Percentiles rank a stretch among this genome's conserved stretches.
Evolutionary conservation across 2,329 filamentous ascomycete genomes (phyloP).

Genomic region (Myriosclerotinia scirpicola): DNA sequence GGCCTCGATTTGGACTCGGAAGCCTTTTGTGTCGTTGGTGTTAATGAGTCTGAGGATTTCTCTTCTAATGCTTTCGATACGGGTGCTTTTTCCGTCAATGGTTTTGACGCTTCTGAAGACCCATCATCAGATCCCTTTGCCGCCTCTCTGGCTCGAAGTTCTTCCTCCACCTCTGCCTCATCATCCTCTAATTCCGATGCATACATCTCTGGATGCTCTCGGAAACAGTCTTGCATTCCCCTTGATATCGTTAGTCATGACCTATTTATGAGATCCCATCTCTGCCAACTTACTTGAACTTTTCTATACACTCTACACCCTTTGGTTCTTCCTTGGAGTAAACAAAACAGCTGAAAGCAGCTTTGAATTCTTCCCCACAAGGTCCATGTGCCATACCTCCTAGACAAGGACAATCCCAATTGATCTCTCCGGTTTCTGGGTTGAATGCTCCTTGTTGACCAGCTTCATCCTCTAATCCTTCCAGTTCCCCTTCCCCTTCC

Average conservation of each 20-base stretch:
- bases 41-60: slow-evolving; percentile 7
- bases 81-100: slow-evolving; percentile 17
- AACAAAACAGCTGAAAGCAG: slow-evolving; percentile 98
- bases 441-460: slow-evolving; percentile 91
- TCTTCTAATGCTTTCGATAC: neutral
- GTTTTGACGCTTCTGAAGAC: slow-evolving; percentile 19
- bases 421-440: slow-evolving; percentile 98
- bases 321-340: slow-evolving; percentile 92
- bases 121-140: slow-evolving; percentile 24
- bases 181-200: slow-evolving; percentile 84
- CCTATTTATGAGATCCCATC: slow-evolving; percentile 3
- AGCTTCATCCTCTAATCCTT: slow-evolving; percentile 75
- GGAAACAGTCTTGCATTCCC: slow-evolving; percentile 97
- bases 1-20: slow-evolving; percentile 1
- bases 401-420: slow-evolving; percentile 98
- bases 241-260: slow-evolving; percentile 49
- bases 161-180: slow-evolving; percentile 53
- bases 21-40: slow-evolving; percentile 14
- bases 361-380: slow-evolving; percentile 92
- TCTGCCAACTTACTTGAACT: slow-evolving; percentile 75
- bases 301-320: slow-evolving; percentile 96
- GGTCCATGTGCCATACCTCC: slow-evolving; percentile 97
- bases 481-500: slow-evolving; percentile 42
- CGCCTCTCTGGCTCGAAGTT: slow-evolving; percentile 35
- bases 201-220: slow-evolving; percentile 88